phyloP scores from a whole-genome alignment of 306 rosid genomes.

The Fragaria vesca region DNA sequence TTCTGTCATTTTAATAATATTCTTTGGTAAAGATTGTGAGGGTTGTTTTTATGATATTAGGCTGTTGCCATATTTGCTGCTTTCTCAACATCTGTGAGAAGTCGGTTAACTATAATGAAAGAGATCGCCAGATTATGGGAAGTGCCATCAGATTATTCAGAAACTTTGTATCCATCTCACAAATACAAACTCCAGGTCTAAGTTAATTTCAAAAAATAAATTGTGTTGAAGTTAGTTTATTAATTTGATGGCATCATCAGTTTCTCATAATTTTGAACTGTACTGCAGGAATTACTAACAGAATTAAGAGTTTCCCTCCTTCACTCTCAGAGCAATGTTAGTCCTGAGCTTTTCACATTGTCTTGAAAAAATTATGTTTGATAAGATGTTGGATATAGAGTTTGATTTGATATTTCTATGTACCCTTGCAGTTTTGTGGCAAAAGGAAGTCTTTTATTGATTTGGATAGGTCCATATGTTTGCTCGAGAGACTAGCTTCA shows the following conservation, averaged over 20 bases:
- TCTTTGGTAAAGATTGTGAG: constrained; percentile 6
- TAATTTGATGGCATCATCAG: constrained; percentile 15
- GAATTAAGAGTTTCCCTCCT: constrained; percentile 55
- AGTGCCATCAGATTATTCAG: constrained; percentile 50
- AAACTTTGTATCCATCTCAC: constrained; percentile 56
- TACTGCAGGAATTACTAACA: constrained; percentile 58
- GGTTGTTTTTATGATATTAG: constrained; percentile 40
- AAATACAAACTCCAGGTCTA: constrained; percentile 76
- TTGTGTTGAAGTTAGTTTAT: constrained; percentile 1
- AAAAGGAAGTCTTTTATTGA: constrained; percentile 60
- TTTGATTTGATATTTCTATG: constrained; percentile 23
- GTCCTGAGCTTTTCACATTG: constrained; percentile 31
- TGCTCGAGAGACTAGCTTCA: constrained; percentile 76
- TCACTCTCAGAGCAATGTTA: constrained; percentile 44
- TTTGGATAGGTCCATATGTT: constrained; percentile 68
- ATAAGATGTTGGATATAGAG: constrained; percentile 13
- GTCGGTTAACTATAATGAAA: constrained; percentile 66
- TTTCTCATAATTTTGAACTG: constrained; percentile 33
- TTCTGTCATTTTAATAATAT: not conserved
- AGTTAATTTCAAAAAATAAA: constrained; percentile 18
- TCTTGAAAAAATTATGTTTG: constrained; percentile 9
- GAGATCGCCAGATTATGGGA: constrained; percentile 68
- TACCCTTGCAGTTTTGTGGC: constrained; percentile 43
- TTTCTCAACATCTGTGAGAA: constrained; percentile 59
- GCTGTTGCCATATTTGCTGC: constrained; percentile 89